Percentiles rank a stretch among this genome's conserved stretches.
phyloP scores from a whole-genome alignment of 306 rosid genomes.

The Medicago truncatula region DNA sequence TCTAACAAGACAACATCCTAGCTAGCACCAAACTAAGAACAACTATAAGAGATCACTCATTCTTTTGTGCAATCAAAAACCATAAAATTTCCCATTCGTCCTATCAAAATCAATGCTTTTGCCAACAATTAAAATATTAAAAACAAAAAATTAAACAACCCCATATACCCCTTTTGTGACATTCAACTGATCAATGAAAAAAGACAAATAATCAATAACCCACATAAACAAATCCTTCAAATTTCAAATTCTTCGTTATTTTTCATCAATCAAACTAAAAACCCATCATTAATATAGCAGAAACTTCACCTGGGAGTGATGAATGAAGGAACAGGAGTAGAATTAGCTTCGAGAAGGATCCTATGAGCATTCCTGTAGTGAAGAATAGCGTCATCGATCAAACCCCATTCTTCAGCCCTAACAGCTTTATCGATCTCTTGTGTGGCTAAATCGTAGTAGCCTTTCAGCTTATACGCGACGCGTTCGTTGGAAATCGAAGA shows the following conservation, averaged over 20 bases:
- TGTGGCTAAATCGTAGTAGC: constrained; percentile 84
- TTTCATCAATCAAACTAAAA: constrained; percentile 3
- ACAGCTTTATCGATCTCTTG: constrained; percentile 93
- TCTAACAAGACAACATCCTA: not conserved
- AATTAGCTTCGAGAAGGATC: constrained; percentile 79
- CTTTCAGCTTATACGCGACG: constrained; percentile 88
- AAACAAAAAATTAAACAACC: not conserved
- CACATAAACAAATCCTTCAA: constrained; percentile 1
- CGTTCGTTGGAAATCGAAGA: constrained; percentile 80
- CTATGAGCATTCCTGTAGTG: constrained; percentile 80
- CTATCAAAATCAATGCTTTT: not conserved
- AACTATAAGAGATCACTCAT: not conserved
- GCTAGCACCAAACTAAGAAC: constrained; percentile 17
- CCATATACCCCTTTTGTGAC: constrained; percentile 10
- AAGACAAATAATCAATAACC: not conserved
- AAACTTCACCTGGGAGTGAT: constrained; percentile 64
- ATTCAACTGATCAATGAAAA: constrained; percentile 1
- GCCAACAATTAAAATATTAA: not conserved
- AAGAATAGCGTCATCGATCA: constrained; percentile 76
- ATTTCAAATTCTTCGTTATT: not conserved
- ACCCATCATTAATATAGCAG: not conserved
- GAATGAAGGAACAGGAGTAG: constrained; percentile 76
- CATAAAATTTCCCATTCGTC: not conserved
- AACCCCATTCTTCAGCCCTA: constrained; percentile 97
- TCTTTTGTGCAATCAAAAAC: too few relatives aligned